phyloP scores from a whole-genome alignment of 1,139 yeast genomes.

The Kurtzmaniella quercitrusa region DNA sequence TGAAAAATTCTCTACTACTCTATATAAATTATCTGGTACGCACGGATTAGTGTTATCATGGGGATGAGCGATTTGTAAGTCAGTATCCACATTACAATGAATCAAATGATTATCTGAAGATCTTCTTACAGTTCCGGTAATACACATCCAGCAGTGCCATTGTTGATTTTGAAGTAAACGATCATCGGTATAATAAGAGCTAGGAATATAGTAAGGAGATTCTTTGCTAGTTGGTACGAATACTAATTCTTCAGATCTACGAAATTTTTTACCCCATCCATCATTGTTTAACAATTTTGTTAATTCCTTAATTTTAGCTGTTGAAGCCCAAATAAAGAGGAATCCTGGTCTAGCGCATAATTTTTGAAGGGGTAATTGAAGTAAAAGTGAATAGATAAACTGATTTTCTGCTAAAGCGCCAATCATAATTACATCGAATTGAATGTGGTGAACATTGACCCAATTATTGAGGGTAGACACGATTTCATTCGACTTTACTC shows the following conservation, averaged over 20 bases:
- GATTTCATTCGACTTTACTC: conserved; percentile 50
- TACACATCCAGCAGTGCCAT: conserved; percentile 98
- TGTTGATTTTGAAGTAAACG: conserved; percentile 45
- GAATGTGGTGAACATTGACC: conserved; percentile 51
- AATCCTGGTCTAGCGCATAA: conserved; percentile 84
- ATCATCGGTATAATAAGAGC: conserved; percentile 11
- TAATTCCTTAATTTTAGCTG: conserved; percentile 62
- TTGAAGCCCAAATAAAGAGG: conserved; percentile 81
- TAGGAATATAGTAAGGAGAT: conserved; percentile 57
- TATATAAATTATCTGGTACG: conserved; percentile 73
- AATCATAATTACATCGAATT: conserved; percentile 87
- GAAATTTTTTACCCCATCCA: conserved; percentile 68
- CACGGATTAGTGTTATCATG: conserved; percentile 22
- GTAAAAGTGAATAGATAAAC: conserved; percentile 54
- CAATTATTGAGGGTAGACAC: conserved; percentile 55
- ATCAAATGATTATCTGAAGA: conserved; percentile 79
- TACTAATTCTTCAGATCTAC: conserved; percentile 83
- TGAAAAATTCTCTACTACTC: conserved; percentile 85
- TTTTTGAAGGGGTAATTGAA: conserved; percentile 64
- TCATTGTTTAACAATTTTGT: conserved; percentile 53
- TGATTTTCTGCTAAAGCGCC: conserved; percentile 80
- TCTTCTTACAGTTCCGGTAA: conserved; percentile 88
- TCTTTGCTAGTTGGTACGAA: conserved; percentile 59
- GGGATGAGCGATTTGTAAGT: conserved; percentile 56
- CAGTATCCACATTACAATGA: conserved; percentile 91